Base-by-base conservation (phyloP, 2,329 filamentous ascomycete species). In the Aspergillus sp. region DNA sequence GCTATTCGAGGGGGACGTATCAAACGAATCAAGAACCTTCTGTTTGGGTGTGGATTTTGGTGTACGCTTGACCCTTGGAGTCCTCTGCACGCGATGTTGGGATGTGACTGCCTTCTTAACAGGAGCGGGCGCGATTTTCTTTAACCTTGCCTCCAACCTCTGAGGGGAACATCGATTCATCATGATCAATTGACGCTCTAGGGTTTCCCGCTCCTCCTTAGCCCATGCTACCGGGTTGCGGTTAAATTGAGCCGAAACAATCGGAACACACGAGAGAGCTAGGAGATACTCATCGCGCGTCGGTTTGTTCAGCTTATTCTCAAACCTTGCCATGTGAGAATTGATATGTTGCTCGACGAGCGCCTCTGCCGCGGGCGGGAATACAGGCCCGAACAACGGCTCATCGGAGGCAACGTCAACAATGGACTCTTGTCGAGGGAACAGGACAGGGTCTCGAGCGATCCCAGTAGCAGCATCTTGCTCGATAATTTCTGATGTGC, bases 221-320 rank as follows among this genome's bases (percentile, higher is more conserved):
- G 77, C 72, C 73, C 76, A 80, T 36, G 76, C 76, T 29, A 62
- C 72, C n/a, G 77, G 78, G 52, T 80, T 75, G 58, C 75, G 75
- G 57, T 80, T 80, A 66, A 77, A 80, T 47, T 73, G 70, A 26
- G 73, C 68, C 7, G 75, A 74, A 47, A 80, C 77, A 54, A 77
- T 71, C 32, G 77, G 73, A 22, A 79, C 75, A 57, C 77, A 79
- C n/a, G 76, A 77, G 52, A 80, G 66, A 12, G 77, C 77, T 53
- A 78, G 64, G 20, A 73, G 68, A 65, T 80, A 80, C 64, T 80
- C 78, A 57, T 77, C 77, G 20, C 75, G 74, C 10, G 76, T 78
- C 36, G 77, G 78, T 58, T 73, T 76, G 63, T 77, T 77, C 58
- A 72, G 56, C 59, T 78, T 78, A 59, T 74, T 75, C 39, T 72